phyloP scores from a whole-genome alignment of 1,284 basidiomycete species.

The Pyrrhoderma noxium region DNA sequence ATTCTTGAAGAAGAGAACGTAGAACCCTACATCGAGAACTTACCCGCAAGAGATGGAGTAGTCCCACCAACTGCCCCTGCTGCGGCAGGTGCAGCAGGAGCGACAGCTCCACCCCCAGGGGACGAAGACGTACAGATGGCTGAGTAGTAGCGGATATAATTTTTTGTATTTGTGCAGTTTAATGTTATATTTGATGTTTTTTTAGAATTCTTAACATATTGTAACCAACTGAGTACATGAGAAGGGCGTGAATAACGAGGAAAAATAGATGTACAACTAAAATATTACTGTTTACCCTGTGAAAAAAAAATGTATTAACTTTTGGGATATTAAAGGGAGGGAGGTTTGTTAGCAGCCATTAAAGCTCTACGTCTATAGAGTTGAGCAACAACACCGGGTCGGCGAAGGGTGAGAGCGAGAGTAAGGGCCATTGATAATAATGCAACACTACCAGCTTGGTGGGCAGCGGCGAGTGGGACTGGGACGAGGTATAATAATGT shows the following conservation, averaged over 20 bases:
- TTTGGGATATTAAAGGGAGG: not conserved
- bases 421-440: conserved; percentile 84
- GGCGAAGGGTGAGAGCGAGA: conserved; percentile 63
- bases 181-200: not conserved
- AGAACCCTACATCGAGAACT: conserved; percentile 62
- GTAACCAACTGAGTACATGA: conserved; percentile 3
- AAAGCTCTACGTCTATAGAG: conserved; percentile 39
- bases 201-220: conserved; percentile 2
- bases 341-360: not conserved
- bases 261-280: conserved; percentile 6
- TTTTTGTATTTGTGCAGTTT: not conserved
- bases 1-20: conserved; percentile 75
- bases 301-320: too few relatives aligned
- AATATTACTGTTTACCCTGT: conserved; percentile 4
- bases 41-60: conserved; percentile 55
- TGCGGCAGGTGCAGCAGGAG: conserved; percentile 21
- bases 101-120: conserved; percentile 29
- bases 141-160: conserved; percentile 34
- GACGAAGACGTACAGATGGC: conserved; percentile 80
- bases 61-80: conserved; percentile 31
- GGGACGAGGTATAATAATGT: conserved; percentile 95
- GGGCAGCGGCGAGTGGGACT: conserved; percentile 83
- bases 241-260: conserved; percentile 2
- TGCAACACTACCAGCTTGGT: conserved; percentile 91
- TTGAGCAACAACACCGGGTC: conserved; percentile 64